phyloP scores from a whole-genome alignment of 495 filamentous ascomycete genomes.

The Chaetomium cochliodes region DNA sequence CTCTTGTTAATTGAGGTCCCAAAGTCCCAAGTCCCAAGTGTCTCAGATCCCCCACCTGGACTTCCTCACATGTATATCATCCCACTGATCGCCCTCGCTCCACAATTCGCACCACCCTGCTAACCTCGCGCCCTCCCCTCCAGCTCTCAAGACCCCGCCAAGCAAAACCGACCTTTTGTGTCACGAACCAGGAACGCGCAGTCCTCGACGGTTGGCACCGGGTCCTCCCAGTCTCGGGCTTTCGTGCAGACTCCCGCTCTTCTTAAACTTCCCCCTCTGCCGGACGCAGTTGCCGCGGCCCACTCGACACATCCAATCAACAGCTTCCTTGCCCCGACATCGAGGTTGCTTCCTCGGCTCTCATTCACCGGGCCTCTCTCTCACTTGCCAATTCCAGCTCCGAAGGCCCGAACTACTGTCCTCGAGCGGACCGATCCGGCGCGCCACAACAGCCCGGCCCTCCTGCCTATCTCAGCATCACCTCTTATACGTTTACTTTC shows the following conservation, averaged over 20 bases:
- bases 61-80: slow-evolving; percentile 7
- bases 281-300: slow-evolving; percentile 27
- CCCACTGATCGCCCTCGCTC: slow-evolving; percentile 5
- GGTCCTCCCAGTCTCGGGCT: slow-evolving; percentile 18
- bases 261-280: slow-evolving; percentile 24
- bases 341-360: slow-evolving; percentile 30
- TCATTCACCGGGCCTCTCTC: slow-evolving; percentile 25
- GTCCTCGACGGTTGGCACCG: slow-evolving; percentile 14
- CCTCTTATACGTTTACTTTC: slow-evolving; percentile 14
- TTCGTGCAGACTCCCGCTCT: neutral
- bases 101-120: neutral
- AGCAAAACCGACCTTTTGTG: neutral
- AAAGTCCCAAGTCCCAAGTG: slow-evolving; percentile 7
- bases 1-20: slow-evolving; percentile 11
- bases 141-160: slow-evolving; percentile 7
- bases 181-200: neutral
- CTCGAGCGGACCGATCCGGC: slow-evolving; percentile 31
- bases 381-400: slow-evolving; percentile 22
- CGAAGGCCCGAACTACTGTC: slow-evolving; percentile 21
- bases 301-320: slow-evolving; percentile 27
- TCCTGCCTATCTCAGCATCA: slow-evolving; percentile 18
- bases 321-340: neutral
- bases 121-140: slow-evolving; percentile 10
- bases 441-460: slow-evolving; percentile 17
- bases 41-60: neutral